phyloP scores from a whole-genome alignment of 805 yeast species.

The Wickerhamiella occidentalis region DNA sequence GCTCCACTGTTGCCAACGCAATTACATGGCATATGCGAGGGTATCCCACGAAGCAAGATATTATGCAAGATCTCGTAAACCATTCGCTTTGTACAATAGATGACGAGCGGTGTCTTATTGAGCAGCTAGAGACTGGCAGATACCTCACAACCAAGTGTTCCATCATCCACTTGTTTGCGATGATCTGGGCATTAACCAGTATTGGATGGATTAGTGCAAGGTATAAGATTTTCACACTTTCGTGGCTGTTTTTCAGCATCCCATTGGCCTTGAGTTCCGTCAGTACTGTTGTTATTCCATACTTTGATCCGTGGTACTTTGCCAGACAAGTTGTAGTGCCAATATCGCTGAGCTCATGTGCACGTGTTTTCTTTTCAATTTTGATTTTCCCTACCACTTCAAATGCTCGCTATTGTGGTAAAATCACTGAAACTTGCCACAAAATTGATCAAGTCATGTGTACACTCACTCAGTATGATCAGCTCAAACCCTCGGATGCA shows the following conservation, averaged over 20 bases:
- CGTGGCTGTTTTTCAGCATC: constrained; percentile 19
- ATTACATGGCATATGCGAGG: constrained; percentile 18
- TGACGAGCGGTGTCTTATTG: constrained; percentile 14
- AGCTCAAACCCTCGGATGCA: constrained; percentile 16
- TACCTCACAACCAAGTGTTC: constrained; percentile 19
- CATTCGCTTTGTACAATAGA: constrained; percentile 16
- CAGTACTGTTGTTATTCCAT: constrained; percentile 13
- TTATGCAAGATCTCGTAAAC: constrained; percentile 9
- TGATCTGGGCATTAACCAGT: constrained; percentile 13
- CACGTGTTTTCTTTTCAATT: constrained; percentile 15
- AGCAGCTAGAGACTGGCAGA: constrained; percentile 15
- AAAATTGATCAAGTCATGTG: constrained; percentile 4
- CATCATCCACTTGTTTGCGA: constrained; percentile 17
- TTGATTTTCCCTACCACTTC: constrained; percentile 23
- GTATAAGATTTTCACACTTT: constrained; percentile 13
- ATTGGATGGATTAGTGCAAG: constrained; percentile 13
- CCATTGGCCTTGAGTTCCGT: constrained; percentile 13
- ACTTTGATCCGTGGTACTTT: constrained; percentile 16
- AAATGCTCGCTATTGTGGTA: constrained; percentile 18
- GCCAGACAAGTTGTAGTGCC: constrained; percentile 19
- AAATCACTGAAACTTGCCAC: constrained; percentile 9
- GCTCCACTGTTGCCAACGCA: constrained; percentile 14
- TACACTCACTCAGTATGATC: not conserved
- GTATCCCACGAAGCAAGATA: constrained; percentile 11
- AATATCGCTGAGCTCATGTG: constrained; percentile 19